A percentile compares a stretch with the other conserved stretches of the same genome.
phyloP scores from a whole-genome alignment of 2,329 filamentous ascomycete genomes.

The Diaporthe citrichinensis region DNA sequence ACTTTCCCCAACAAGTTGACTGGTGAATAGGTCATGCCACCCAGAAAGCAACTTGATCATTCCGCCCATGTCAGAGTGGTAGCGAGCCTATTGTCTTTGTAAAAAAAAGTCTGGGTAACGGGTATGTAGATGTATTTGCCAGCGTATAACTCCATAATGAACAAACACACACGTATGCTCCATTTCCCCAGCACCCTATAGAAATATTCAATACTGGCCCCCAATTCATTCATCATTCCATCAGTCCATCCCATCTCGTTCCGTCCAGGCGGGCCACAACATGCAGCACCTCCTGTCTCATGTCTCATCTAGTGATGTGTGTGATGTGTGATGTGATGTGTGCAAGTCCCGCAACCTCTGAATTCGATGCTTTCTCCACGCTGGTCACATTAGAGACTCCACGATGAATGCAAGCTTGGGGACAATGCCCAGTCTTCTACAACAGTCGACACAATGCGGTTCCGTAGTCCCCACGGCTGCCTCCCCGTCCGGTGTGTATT shows the following conservation, averaged over 20 bases:
- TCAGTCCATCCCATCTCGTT: constrained; percentile 8
- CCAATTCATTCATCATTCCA: constrained; percentile 16
- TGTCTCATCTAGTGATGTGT: not conserved
- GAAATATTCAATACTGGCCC: constrained; percentile 23
- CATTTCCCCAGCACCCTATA: constrained; percentile 14
- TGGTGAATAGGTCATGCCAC: not conserved
- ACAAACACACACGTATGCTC: not conserved
- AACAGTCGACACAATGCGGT: constrained; percentile 14
- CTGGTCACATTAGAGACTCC: constrained; percentile 21
- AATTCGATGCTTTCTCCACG: not conserved
- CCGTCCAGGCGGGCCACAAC: not conserved
- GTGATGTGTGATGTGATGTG: constrained; percentile 11
- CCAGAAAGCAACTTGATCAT: not conserved
- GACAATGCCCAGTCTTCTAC: constrained; percentile 4
- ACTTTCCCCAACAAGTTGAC: not conserved
- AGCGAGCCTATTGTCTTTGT: not conserved
- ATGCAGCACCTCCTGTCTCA: constrained; percentile 27
- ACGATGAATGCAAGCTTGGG: constrained; percentile 19
- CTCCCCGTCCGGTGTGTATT: not conserved
- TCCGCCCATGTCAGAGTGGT: not conserved
- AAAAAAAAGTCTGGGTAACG: not conserved
- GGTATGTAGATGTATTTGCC: not conserved
- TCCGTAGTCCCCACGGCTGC: not conserved
- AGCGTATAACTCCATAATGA: constrained; percentile 10
- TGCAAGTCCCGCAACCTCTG: constrained; percentile 16